phyloP scores from a whole-genome alignment of 768 basidiomycete genomes.

The Vararia minispora region DNA sequence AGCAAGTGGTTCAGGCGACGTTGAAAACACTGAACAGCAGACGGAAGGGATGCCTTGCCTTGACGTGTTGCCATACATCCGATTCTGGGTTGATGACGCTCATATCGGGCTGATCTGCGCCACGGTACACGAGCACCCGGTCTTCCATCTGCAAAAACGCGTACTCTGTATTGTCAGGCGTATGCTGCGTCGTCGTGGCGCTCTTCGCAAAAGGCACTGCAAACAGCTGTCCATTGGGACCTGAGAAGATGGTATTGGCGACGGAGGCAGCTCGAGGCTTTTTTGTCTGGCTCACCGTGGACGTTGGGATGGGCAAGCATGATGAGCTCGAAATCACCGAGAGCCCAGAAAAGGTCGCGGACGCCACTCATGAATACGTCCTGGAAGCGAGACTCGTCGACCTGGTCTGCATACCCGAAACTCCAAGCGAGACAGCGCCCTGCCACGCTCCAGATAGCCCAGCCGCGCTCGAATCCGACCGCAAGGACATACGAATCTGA shows the following conservation, averaged over 20 bases:
- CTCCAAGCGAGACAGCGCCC: constrained; percentile 79
- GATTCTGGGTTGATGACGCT: constrained; percentile 97
- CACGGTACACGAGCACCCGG: constrained; percentile 84
- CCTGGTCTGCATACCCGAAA: constrained; percentile 53
- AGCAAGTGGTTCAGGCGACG: constrained; percentile 2
- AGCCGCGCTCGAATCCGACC: constrained; percentile 83
- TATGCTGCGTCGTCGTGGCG: constrained; percentile 82
- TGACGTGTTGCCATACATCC: constrained; percentile 97
- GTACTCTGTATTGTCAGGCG: constrained; percentile 92
- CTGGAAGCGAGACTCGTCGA: constrained; percentile 51
- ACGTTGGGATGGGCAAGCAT: constrained; percentile 48
- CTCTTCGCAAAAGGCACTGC: constrained; percentile 90
- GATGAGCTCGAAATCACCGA: constrained; percentile 85
- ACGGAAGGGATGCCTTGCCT: constrained; percentile 28
- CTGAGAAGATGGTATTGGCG: constrained; percentile 23
- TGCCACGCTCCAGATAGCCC: constrained; percentile 85
- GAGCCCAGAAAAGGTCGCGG: constrained; percentile 75
- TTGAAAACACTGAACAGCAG: background rate
- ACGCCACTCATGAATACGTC: constrained; percentile 85
- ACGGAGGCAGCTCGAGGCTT: no score
- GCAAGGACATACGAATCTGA: constrained; percentile 93
- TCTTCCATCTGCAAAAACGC: constrained; percentile 96
- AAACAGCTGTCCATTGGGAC: constrained; percentile 62
- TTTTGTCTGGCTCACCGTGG: constrained; percentile 37
- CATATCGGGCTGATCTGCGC: constrained; percentile 96